Evolutionary conservation across 2,329 filamentous ascomycete genomes (phyloP).

Genomic region (Didymella exigua): DNA sequence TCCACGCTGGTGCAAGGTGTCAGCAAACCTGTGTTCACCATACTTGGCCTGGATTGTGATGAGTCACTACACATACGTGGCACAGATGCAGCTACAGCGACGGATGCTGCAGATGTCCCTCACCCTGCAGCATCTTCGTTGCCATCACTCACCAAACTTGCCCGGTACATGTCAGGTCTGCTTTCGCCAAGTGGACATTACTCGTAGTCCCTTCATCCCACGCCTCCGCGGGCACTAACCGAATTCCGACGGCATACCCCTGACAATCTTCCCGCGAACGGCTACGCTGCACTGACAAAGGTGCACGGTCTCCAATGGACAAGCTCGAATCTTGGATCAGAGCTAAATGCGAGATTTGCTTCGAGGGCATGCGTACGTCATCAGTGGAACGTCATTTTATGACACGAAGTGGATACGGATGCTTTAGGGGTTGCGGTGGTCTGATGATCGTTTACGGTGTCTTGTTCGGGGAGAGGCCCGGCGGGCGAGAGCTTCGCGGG

Average conservation of each 20-base stretch:
- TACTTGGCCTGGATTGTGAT: slow-evolving; percentile 6
- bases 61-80: slow-evolving; percentile 5
- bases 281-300: slow-evolving; percentile 7
- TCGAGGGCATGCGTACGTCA: not conserved
- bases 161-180: not conserved
- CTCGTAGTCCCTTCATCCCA: not conserved
- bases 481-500: not conserved
- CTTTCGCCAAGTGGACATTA: not conserved
- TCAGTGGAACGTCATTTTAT: not conserved
- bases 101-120: not conserved
- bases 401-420: not conserved
- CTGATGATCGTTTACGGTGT: not conserved
- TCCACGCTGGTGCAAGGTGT: slow-evolving; percentile 2
- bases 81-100: not conserved
- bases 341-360: not conserved
- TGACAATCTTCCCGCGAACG: not conserved
- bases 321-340: slow-evolving; percentile 10
- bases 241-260: not conserved
- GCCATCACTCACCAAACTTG: not conserved
- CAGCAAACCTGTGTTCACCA: slow-evolving; percentile 1
- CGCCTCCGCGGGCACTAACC: slow-evolving; percentile 2
- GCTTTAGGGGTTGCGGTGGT: not conserved
- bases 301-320: slow-evolving; percentile 16
- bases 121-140: not conserved
- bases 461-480: not conserved